Percentiles rank a stretch among this genome's conserved stretches.
Conservation (phyloP, 1,139 yeast genomes). For the Geotrichum klebahnii region DNA sequence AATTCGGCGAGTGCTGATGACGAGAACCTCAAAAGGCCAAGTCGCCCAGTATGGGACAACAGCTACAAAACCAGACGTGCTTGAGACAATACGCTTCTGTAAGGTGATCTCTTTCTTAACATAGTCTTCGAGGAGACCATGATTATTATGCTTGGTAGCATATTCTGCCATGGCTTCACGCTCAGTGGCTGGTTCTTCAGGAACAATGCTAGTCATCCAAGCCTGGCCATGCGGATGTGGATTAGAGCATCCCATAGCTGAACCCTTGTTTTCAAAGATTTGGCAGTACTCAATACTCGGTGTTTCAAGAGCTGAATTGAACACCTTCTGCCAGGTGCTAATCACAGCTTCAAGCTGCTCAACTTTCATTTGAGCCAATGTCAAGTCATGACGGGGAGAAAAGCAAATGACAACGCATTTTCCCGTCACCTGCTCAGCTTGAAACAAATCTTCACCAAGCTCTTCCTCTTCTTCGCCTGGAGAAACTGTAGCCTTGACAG, state of each 20-base stretch:
- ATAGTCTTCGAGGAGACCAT: conserved; percentile 61
- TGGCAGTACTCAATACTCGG: conserved; percentile 56
- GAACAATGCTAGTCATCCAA: conserved; percentile 66
- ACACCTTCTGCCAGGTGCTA: conserved; percentile 57
- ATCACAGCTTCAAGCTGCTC: conserved; percentile 49
- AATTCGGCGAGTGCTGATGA: conserved; percentile 54
- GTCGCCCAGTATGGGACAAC: conserved; percentile 81
- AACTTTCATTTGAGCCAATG: conserved; percentile 58
- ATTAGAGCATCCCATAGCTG: conserved; percentile 79
- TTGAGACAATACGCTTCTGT: conserved; percentile 48
- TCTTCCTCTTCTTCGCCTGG: conserved; percentile 27
- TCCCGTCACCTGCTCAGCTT: conserved; percentile 61
- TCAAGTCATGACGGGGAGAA: conserved; percentile 65
- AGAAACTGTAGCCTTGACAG: conserved; percentile 46
- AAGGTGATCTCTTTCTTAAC: conserved; percentile 52
- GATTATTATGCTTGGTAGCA: conserved; percentile 41
- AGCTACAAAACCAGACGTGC: conserved; percentile 62
- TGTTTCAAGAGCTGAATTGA: conserved; percentile 44
- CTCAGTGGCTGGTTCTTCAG: conserved; percentile 66
- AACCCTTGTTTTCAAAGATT: conserved; percentile 74
- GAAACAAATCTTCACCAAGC: conserved; percentile 47
- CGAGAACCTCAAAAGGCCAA: conserved; percentile 75
- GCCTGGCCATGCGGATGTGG: conserved; percentile 79
- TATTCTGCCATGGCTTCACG: conserved; percentile 45
- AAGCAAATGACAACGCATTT: conserved; percentile 70